Conservation (phyloP, 225 moss, liverwort and hornwort genomes). For the Neckera pumila region DNA sequence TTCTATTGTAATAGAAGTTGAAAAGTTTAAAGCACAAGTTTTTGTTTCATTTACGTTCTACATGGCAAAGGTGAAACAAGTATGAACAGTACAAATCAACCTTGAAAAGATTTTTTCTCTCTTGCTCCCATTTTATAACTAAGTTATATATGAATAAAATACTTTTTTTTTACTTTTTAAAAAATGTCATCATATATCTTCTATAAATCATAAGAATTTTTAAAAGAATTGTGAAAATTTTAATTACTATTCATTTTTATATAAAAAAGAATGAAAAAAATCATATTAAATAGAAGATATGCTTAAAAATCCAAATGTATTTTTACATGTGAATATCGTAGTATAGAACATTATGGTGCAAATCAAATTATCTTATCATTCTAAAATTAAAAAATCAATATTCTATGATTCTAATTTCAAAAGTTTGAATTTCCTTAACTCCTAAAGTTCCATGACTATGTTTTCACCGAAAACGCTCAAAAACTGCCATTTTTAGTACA, state of each 20-base stretch:
- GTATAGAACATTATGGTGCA: too few relatives aligned
- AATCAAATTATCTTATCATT: background rate
- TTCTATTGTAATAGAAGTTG: accelerated
- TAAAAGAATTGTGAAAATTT: background rate
- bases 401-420: accelerated
- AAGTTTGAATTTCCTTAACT: background rate
- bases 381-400: background rate
- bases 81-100: accelerated
- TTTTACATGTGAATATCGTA: background rate
- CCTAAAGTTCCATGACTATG: background rate
- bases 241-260: background rate
- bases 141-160: too few relatives aligned
- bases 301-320: background rate
- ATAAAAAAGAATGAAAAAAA: background rate
- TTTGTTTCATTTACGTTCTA: background rate
- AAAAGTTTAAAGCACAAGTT: background rate
- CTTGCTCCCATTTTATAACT: background rate
- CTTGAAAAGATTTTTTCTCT: background rate
- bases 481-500: too few relatives aligned
- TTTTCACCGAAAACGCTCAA: background rate
- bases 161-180: background rate
- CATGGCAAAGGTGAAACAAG: background rate
- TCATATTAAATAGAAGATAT: background rate
- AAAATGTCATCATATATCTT: background rate
- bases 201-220: background rate